Percentiles rank a stretch among this genome's conserved stretches.
Evolutionary conservation across 2,329 filamentous ascomycete species (phyloP).

Genomic region (Hymenoscyphus repandus): DNA sequence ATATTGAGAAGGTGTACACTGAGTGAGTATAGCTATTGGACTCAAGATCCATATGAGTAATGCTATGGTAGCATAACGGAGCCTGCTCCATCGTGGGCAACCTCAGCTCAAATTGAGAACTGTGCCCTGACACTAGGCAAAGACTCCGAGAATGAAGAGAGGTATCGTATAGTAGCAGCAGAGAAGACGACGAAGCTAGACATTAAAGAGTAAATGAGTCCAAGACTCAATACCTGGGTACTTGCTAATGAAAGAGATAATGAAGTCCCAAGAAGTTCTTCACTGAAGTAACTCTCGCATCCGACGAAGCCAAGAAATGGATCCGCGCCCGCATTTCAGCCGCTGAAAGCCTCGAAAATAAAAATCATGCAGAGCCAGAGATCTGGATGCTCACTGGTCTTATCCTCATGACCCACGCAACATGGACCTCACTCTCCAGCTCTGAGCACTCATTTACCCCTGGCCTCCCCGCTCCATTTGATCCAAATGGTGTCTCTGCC

Average conservation of each 20-base stretch:
- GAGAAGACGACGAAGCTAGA: constrained; percentile 18
- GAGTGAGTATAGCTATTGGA: constrained; percentile 14
- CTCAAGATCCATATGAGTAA: background rate
- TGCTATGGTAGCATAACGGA: constrained; percentile 10
- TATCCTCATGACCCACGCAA: constrained; percentile 24
- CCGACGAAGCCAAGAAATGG: constrained; percentile 19
- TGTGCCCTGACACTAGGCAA: constrained; percentile 21
- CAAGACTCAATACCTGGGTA: no score
- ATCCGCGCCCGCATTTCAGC: constrained; percentile 21
- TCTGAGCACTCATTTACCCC: constrained; percentile 9
- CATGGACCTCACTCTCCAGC: constrained; percentile 20
- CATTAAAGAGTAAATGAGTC: constrained; percentile 18
- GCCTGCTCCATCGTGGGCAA: constrained; percentile 18
- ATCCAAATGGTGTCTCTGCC: constrained; percentile 15
- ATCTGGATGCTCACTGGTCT: constrained; percentile 24
- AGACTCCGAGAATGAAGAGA: constrained; percentile 6
- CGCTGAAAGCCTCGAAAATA: constrained; percentile 9
- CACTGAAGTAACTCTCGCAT: constrained; percentile 15
- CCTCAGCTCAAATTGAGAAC: constrained; percentile 12
- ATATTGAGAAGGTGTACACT: constrained; percentile 18
- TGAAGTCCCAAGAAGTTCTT: constrained; percentile 19
- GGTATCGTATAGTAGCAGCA: constrained; percentile 22
- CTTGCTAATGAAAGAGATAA: background rate
- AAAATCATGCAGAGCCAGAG: constrained; percentile 3
- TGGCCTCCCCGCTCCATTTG: constrained; percentile 19